Conservation (phyloP, 305 asterid species). For the Striga hermonthica region DNA sequence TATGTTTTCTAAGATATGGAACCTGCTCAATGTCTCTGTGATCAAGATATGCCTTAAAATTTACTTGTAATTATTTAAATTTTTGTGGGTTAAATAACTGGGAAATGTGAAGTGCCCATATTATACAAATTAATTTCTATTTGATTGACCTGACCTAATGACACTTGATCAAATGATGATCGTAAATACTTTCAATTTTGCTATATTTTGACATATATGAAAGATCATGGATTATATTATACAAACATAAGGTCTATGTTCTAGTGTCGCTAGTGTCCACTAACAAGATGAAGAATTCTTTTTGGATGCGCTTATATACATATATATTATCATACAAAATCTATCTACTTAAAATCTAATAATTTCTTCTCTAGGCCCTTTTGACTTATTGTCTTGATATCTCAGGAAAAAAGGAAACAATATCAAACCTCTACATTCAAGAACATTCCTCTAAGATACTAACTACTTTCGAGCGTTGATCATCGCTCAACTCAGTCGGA, state of each 20-base stretch:
- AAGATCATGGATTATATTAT: too few relatives aligned
- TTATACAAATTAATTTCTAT: too few relatives aligned
- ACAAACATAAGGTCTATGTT: too few relatives aligned
- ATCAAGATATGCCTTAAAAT: constrained; percentile 19
- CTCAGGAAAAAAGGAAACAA: background rate
- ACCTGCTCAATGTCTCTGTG: constrained; percentile 17
- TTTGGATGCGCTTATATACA: too few relatives aligned
- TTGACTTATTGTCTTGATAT: background rate
- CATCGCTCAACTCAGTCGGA: constrained; percentile 55
- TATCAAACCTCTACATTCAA: constrained; percentile 29
- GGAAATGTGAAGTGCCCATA: too few relatives aligned
- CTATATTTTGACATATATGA: too few relatives aligned
- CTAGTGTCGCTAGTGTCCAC: too few relatives aligned
- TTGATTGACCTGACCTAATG: too few relatives aligned
- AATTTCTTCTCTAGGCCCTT: background rate
- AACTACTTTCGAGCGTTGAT: constrained; percentile 53
- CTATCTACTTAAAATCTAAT: constrained; percentile 30
- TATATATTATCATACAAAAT: constrained; percentile 7
- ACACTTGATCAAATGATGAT: too few relatives aligned
- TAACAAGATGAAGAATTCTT: too few relatives aligned
- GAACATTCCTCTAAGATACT: constrained; percentile 48
- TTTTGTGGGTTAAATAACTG: constrained; percentile 10
- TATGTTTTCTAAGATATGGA: constrained; percentile 26
- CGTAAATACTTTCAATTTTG: too few relatives aligned
- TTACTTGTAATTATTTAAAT: constrained; percentile 14